A percentile compares a stretch with the other conserved stretches of the same genome.
phyloP scores from a whole-genome alignment of 139 green algal species.

The Asterochloris erici region DNA sequence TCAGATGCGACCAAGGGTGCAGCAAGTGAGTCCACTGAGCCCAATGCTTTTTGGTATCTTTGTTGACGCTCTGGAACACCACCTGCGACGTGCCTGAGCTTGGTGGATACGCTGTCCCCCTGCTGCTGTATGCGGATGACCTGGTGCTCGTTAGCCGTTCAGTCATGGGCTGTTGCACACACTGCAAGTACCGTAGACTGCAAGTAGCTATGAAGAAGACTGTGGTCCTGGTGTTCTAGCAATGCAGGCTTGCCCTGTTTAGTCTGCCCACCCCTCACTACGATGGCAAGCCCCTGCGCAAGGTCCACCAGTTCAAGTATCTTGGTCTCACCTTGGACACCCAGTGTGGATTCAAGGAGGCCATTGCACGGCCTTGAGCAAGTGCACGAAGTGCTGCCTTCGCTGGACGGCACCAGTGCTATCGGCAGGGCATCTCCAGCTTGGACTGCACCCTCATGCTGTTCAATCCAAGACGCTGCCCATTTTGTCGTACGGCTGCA shows the following conservation, averaged over 20 bases:
- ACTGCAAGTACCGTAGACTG: neutral
- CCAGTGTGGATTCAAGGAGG: neutral
- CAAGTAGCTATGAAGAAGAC: slow-evolving; percentile 9
- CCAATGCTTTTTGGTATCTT: slow-evolving; percentile 11
- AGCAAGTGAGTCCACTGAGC: slow-evolving; percentile 10
- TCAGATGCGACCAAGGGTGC: slow-evolving; percentile 9
- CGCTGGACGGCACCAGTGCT: neutral
- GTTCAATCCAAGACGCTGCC: neutral
- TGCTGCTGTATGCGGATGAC: slow-evolving; percentile 20
- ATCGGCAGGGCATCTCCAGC: neutral
- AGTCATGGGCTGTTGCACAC: neutral
- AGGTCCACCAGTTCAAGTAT: slow-evolving; percentile 6
- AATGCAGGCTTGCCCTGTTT: neutral
- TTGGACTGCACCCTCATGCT: neutral
- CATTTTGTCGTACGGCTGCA: neutral
- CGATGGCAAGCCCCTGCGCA: neutral
- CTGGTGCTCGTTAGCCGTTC: slow-evolving; percentile 8
- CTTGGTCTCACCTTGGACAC: neutral
- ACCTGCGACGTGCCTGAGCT: neutral
- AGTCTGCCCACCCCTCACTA: neutral
- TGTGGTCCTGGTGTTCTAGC: slow-evolving; percentile 2
- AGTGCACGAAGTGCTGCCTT: neutral
- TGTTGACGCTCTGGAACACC: slow-evolving; percentile 2
- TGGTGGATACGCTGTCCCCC: neutral
- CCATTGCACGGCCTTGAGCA: neutral